Evolutionary conservation across 164 flowering plant species (phyloP).

Genomic region (Piper betle): DNA sequence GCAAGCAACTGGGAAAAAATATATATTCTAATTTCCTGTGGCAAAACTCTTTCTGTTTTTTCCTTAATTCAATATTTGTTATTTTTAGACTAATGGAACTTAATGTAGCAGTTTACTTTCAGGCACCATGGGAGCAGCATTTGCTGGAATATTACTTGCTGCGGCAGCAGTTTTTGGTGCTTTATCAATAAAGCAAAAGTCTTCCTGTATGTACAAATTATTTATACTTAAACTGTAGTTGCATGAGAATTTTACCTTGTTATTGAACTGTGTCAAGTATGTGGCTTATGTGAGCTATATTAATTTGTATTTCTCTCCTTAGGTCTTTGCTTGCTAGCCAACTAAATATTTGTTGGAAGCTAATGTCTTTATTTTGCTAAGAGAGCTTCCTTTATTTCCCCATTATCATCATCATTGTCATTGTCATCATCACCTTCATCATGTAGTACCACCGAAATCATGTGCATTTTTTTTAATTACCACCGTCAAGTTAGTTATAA

Average conservation of each 20-base stretch:
- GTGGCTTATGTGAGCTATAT: background rate
- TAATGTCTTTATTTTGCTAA: background rate
- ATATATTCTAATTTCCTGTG: background rate
- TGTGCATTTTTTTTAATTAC: no score
- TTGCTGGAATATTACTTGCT: slow-evolving; percentile 56
- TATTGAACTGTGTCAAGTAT: background rate
- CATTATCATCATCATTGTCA: no score
- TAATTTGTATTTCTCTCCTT: background rate
- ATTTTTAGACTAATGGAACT: slow-evolving; percentile 36
- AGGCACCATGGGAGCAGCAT: slow-evolving; percentile 63
- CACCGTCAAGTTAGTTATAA: no score
- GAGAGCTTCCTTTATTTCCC: no score
- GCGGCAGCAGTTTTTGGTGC: slow-evolving; percentile 62
- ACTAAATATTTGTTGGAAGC: background rate
- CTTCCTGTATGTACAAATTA: slow-evolving; percentile 35
- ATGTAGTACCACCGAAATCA: no score
- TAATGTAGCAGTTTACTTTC: slow-evolving; percentile 44
- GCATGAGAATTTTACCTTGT: background rate
- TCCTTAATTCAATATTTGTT: background rate
- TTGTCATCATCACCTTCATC: no score
- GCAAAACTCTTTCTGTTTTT: background rate
- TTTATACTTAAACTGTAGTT: background rate
- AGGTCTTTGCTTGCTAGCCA: no score
- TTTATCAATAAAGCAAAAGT: slow-evolving; percentile 41
- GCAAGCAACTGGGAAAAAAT: background rate